Base-by-base conservation (phyloP, 208 protist genomes). In the Wallacemonas collosoma region DNA sequence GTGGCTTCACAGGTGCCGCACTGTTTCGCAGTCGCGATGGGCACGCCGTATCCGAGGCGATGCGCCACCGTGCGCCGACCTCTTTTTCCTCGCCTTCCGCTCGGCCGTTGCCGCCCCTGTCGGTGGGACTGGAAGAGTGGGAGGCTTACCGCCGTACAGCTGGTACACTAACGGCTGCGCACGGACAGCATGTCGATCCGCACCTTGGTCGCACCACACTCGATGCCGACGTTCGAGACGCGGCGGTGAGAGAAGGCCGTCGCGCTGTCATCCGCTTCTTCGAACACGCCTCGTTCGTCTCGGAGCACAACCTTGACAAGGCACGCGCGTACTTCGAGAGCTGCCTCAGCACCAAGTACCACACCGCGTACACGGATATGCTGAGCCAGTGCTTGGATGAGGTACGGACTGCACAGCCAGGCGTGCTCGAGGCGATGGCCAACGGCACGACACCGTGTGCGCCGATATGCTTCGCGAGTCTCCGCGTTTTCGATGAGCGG, bases 341-440 rank as follows among this genome's bases (percentile, higher is more conserved):
- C n/a, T 85, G 81, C 56, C 85, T 89, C 58, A 89, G 85, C 71
- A 62, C 75, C 38, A 90, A 90, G 68, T 90, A 90, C 51, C 79
- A 85, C 58, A 57, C 15, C 3, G 53, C 68, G n/a, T 87, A 79
- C 67, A 73, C 75, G 15, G 69, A 67, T 6, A 51, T 90, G 26
- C 73, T 90, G 26, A 14, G 12, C 12, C 45, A 58, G 12, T 61
- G 80, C 35, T 58, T 79, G 58, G 60, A 44, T 5, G 81, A 89
- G 66, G 53, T 71, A 9, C 9, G 39, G 15, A 26, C 50, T 1
- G 57, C 45, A 4, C 45, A 57, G 0, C 50, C 51, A 8, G 64
- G 64, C 15, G 36, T 55, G 40, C 48, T 69, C 6, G 50, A 69
- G 50, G 64, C 36, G 64, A 69, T 55, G 45, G 43, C 45, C n/a